A percentile compares a stretch with the other conserved stretches of the same genome.
phyloP scores from a whole-genome alignment of 2,329 filamentous ascomycete species.

The Geosmithia flava region DNA sequence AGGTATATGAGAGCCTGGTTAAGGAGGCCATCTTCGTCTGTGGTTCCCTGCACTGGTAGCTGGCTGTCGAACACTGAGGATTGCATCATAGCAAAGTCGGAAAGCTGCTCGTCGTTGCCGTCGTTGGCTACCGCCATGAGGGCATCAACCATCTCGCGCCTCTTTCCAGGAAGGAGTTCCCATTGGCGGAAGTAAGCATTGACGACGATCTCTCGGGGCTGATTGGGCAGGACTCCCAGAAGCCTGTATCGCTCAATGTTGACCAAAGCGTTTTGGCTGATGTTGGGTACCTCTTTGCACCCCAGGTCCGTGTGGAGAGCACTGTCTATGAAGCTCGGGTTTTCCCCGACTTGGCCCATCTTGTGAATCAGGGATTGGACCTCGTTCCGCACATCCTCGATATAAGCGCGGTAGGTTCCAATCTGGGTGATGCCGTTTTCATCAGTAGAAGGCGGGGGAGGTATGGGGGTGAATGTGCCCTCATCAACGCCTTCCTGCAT shows the following conservation, averaged over 20 bases:
- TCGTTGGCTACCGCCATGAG: constrained; percentile 22
- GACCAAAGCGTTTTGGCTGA: constrained; percentile 13
- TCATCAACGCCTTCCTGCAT: constrained; percentile 26
- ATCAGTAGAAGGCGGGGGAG: constrained; percentile 17
- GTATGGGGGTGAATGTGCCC: constrained; percentile 20
- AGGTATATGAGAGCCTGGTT: constrained; percentile 20
- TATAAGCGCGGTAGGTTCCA: constrained; percentile 30
- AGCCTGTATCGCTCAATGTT: constrained; percentile 19
- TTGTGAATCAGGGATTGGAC: constrained; percentile 29
- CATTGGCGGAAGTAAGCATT: constrained; percentile 28
- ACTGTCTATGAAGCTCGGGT: constrained; percentile 14
- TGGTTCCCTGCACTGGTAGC: constrained; percentile 11
- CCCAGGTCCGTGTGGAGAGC: constrained; percentile 18
- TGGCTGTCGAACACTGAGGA: constrained; percentile 26
- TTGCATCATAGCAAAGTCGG: constrained; percentile 23
- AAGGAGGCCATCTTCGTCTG: constrained; percentile 17
- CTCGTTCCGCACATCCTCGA: constrained; percentile 36
- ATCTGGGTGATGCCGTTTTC: constrained; percentile 21
- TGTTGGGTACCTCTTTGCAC: constrained; percentile 15
- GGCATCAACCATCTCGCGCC: constrained; percentile 17
- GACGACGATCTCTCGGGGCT: constrained; percentile 19
- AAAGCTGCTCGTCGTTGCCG: constrained; percentile 17
- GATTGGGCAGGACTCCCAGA: constrained; percentile 23
- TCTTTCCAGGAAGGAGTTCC: constrained; percentile 18
- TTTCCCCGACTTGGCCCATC: constrained; percentile 16